phyloP scores from a whole-genome alignment of 108 stramenopile species.

The Conticribra guillardii region DNA sequence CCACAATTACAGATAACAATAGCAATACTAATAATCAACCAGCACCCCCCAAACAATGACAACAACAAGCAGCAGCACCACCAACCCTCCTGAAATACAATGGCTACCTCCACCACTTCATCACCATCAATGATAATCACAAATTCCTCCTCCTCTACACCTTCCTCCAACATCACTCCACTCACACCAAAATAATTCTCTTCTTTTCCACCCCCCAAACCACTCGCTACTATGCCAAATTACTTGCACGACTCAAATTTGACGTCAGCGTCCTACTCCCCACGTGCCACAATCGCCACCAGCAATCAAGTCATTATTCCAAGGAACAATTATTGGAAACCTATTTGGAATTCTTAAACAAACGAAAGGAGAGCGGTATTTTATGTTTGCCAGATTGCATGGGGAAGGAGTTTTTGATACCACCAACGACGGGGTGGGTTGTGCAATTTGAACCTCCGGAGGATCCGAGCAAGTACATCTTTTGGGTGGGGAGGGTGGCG shows the following conservation, averaged over 20 bases:
- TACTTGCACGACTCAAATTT: too few species aligned
- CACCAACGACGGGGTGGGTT: slow-evolving; percentile 28
- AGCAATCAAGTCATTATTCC: too few species aligned
- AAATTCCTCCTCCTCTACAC: slow-evolving; percentile 48
- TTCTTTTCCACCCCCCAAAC: too few species aligned
- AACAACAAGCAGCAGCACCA: background rate
- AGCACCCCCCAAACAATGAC: slow-evolving; percentile 1
- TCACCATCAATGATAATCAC: slow-evolving; percentile 43
- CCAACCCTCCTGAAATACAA: slow-evolving; percentile 7
- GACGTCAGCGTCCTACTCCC: too few species aligned
- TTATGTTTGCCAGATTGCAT: slow-evolving; percentile 40
- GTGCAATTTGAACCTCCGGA: slow-evolving; percentile 45
- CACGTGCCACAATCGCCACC: too few species aligned
- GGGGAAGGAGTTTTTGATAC: slow-evolving; percentile 16
- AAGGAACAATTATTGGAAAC: too few species aligned
- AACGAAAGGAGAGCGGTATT: slow-evolving; percentile 10
- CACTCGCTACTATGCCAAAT: too few species aligned
- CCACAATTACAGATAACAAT: background rate
- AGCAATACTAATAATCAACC: slow-evolving; percentile 4
- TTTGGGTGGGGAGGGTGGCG: slow-evolving; percentile 24
- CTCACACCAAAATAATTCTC: too few species aligned
- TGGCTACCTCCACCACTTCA: slow-evolving; percentile 39
- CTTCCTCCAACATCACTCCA: slow-evolving; percentile 33
- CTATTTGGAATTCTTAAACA: too few species aligned
- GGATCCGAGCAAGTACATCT: slow-evolving; percentile 40